Evolutionary conservation across 257 asterid species (phyloP).

Genomic region (Solanum virginianum): DNA sequence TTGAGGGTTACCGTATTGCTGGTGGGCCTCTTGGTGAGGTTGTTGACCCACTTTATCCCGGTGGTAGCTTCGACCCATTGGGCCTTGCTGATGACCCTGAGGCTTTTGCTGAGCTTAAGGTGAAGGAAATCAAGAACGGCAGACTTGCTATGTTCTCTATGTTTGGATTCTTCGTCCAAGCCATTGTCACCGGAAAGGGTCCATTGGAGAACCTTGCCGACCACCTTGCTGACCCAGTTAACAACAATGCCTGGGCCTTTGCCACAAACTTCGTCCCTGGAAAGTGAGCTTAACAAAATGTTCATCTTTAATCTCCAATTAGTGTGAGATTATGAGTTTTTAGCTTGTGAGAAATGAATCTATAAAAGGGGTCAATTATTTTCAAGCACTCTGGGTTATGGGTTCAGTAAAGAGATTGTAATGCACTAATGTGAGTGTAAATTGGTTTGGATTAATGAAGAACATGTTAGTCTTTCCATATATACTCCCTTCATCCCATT

Average conservation of each 20-base stretch:
- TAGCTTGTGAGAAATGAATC: neutral
- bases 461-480: neutral
- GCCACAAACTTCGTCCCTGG: neutral
- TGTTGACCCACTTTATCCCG: slow-evolving; percentile 34
- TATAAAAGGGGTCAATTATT: neutral
- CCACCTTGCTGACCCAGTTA: slow-evolving; percentile 17
- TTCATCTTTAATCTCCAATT: neutral
- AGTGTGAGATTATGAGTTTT: neutral
- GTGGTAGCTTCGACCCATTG: slow-evolving; percentile 46
- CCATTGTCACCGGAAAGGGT: slow-evolving; percentile 24
- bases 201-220: slow-evolving; percentile 20
- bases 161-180: slow-evolving; percentile 42
- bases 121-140: slow-evolving; percentile 40
- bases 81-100: slow-evolving; percentile 54
- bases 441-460: neutral
- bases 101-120: slow-evolving; percentile 44
- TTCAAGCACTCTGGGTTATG: neutral
- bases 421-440: neutral
- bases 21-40: slow-evolving; percentile 40
- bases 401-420: neutral
- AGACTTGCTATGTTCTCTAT: slow-evolving; percentile 43
- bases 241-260: neutral
- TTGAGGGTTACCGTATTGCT: slow-evolving; percentile 32
- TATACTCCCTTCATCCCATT: too few species aligned
- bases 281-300: neutral